Conservation (phyloP, 352 stramenopile species). For the Blastocystis sp. region DNA sequence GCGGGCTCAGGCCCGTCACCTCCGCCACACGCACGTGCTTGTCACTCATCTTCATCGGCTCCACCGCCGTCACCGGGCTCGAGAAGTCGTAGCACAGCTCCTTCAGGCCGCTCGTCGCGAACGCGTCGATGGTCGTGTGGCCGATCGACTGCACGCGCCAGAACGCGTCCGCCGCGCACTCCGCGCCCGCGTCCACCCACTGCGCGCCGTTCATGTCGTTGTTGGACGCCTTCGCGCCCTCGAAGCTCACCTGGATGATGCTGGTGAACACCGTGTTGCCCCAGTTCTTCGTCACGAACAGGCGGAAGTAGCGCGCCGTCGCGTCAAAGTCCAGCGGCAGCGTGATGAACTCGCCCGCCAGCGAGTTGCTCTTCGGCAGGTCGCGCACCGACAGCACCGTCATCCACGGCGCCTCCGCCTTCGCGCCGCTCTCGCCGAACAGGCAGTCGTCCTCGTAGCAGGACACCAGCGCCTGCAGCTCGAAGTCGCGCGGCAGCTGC, state of each 20-base stretch:
- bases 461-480: slow-evolving; percentile 45
- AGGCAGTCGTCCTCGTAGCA: slow-evolving; percentile 60
- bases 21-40: slow-evolving; percentile 27
- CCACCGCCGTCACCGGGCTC: slow-evolving; percentile 15
- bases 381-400: slow-evolving; percentile 55
- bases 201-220: slow-evolving; percentile 37
- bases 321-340: neutral
- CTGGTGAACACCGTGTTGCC: slow-evolving; percentile 65
- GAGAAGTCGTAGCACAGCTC: slow-evolving; percentile 68
- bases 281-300: slow-evolving; percentile 68
- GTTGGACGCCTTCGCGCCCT: slow-evolving; percentile 27
- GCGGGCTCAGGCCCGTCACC: neutral
- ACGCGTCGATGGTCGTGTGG: slow-evolving; percentile 33
- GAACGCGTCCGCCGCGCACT: neutral
- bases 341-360: slow-evolving; percentile 18
- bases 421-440: slow-evolving; percentile 16
- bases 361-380: slow-evolving; percentile 6
- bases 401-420: slow-evolving; percentile 55
- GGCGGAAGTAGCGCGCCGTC: slow-evolving; percentile 66
- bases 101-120: neutral
- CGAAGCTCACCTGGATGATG: slow-evolving; percentile 62
- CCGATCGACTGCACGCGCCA: slow-evolving; percentile 11
- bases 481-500: slow-evolving; percentile 59
- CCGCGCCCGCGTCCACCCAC: neutral
- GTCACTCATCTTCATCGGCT: slow-evolving; percentile 13